Base-by-base conservation (phyloP, 352 stramenopile genomes). In the Globisporangium heterothallicum region DNA sequence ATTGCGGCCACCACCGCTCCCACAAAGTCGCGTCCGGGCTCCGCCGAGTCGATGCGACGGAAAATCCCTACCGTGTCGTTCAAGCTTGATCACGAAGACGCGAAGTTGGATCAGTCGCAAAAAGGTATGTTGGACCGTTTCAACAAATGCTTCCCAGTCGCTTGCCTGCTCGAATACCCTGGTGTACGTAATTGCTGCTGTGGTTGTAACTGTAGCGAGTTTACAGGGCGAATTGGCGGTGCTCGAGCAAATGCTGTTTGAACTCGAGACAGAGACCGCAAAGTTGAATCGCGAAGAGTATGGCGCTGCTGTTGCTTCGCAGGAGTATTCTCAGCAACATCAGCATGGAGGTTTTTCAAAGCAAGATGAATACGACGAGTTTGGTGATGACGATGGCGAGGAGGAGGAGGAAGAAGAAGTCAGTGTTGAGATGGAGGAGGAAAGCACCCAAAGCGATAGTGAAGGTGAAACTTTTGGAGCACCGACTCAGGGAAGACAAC, bases 171-270 rank as follows among this genome's bases (percentile, higher is more conserved):
- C 4, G 1, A 14, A n/a, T 44, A 18, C 12, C 8, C 2, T 30
- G 21, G 7, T 21, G 6, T 50, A 22, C 27, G 29, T 41, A 13
- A 18, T 19, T 13, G 9, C 30, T 36, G 6, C 30, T 8, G 12
- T 36, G 12, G 30, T 36, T 36, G 30, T 13, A 13, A 34, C 25
- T 21, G 5, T 29, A 56, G 66, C 49, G 4, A 60, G 36, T 18
- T 25, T 78, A n/a, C 66, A 73, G 34, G 48, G 56, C 0, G 66
- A 78, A 57, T 52, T 78, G 38, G 63, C 63, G 4, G 48, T 68
- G 56, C 55, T 78, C 24, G 68, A 78, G 56, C 58, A 26, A 22
- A 78, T 78, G 68, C 35, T 78, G 30, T 56, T 43, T 42, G 63
- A 70, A 18, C 47, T 78, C 6, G 65, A 75, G 52, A 60, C 54